Conservation (phyloP, 495 filamentous ascomycete genomes). For the Achaetomiella virescens region DNA sequence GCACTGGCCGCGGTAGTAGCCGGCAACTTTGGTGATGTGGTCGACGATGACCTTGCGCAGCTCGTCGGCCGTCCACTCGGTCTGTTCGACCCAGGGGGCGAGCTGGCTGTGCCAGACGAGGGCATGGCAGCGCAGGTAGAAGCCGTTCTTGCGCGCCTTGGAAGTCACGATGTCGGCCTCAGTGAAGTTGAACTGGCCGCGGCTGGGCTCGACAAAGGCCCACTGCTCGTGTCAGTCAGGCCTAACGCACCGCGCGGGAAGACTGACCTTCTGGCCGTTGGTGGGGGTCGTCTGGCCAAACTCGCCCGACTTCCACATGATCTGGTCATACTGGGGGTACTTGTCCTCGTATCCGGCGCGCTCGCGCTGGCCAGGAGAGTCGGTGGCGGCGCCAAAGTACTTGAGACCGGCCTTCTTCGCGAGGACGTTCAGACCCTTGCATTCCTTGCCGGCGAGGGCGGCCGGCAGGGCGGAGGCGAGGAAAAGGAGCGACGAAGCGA, state of each 20-base stretch:
- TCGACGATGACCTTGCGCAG: slow-evolving; percentile 46
- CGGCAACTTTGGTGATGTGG: slow-evolving; percentile 49
- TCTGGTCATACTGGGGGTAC: slow-evolving; percentile 31
- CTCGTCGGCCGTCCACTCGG: slow-evolving; percentile 47
- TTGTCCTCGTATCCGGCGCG: slow-evolving; percentile 24
- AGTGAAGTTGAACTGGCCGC: slow-evolving; percentile 47
- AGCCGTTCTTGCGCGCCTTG: slow-evolving; percentile 38
- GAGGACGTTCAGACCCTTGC: slow-evolving; percentile 27
- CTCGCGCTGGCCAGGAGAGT: slow-evolving; percentile 36
- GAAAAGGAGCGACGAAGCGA: slow-evolving; percentile 14
- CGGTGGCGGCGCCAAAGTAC: slow-evolving; percentile 48
- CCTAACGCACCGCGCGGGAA: background rate
- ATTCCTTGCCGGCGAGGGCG: slow-evolving; percentile 5
- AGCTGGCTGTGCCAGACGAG: slow-evolving; percentile 58
- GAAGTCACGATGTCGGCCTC: slow-evolving; percentile 46
- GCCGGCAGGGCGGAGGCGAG: slow-evolving; percentile 12
- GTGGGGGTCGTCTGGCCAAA: slow-evolving; percentile 50
- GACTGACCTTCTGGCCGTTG: slow-evolving; percentile 42
- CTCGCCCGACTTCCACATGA: slow-evolving; percentile 39
- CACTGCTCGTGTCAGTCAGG: slow-evolving; percentile 26
- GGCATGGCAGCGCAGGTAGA: slow-evolving; percentile 52
- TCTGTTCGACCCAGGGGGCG: slow-evolving; percentile 49
- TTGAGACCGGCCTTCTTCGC: slow-evolving; percentile 38
- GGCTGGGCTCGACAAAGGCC: slow-evolving; percentile 45
- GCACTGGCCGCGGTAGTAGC: slow-evolving; percentile 52